These are phyloP conservation scores for Quercus gilva DNA, from an alignment of 306 rosid genomes.

Conservation along the genomic window DNA sequence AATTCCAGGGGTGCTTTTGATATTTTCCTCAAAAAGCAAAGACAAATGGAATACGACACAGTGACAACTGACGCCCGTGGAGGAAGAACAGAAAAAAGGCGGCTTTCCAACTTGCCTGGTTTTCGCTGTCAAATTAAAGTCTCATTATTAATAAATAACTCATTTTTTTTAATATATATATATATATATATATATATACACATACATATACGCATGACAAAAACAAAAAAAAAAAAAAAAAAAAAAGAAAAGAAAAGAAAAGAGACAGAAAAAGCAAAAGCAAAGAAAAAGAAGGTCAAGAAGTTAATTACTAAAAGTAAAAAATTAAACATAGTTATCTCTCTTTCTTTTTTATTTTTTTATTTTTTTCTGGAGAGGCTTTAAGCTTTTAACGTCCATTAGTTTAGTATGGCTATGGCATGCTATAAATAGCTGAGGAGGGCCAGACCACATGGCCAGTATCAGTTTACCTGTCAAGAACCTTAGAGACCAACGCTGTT, in stretches of 20 bases:
- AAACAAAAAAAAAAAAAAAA: neutral
- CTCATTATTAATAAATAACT: neutral
- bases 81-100: neutral
- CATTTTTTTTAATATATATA: no score
- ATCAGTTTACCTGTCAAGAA: constrained; percentile 42
- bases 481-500: constrained; percentile 37
- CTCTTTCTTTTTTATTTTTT: neutral
- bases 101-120: neutral
- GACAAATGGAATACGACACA: neutral
- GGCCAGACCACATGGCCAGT: constrained; percentile 23
- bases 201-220: neutral
- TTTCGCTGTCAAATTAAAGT: neutral
- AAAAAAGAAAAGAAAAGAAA: neutral
- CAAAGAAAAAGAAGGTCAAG: constrained; percentile 8
- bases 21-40: neutral
- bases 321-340: neutral
- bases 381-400: constrained; percentile 50
- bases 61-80: neutral
- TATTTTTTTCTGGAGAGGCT: neutral
- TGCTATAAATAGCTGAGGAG: constrained; percentile 52
- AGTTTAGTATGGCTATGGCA: constrained; percentile 24
- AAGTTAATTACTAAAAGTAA: neutral
- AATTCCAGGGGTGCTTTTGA: neutral
- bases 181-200: no score
- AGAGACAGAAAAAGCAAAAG: neutral